phyloP scores from a whole-genome alignment of 1,284 basidiomycete species.

The Crucibulum cyathiforme region DNA sequence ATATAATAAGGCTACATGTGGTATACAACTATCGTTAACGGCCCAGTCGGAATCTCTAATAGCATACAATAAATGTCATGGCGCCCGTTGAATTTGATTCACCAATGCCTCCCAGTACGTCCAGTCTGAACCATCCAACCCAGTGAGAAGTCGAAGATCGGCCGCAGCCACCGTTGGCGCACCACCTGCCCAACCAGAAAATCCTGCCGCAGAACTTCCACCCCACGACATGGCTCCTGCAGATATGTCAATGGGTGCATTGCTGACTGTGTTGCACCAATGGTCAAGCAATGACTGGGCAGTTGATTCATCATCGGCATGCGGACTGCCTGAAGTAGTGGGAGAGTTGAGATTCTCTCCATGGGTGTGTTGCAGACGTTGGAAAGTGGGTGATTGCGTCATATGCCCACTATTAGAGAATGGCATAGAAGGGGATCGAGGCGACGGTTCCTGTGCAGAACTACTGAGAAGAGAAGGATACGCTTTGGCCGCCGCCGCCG shows the following conservation, averaged over 20 bases:
- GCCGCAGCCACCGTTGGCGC: slow-evolving; percentile 40
- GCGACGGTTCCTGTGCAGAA: slow-evolving; percentile 27
- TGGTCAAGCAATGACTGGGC: slow-evolving; percentile 80
- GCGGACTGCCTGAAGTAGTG: slow-evolving; percentile 67
- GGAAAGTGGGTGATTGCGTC: slow-evolving; percentile 61
- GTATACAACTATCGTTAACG: too few species aligned
- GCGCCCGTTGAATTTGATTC: slow-evolving; percentile 71
- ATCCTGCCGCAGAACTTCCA: slow-evolving; percentile 61
- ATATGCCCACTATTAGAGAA: slow-evolving; percentile 40
- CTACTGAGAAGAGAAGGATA: slow-evolving; percentile 45
- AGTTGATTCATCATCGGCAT: slow-evolving; percentile 73
- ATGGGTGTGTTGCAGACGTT: slow-evolving; percentile 63
- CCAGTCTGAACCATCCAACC: slow-evolving; percentile 73
- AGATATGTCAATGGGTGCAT: slow-evolving; percentile 61
- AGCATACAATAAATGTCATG: slow-evolving; percentile 20
- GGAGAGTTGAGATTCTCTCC: slow-evolving; percentile 54
- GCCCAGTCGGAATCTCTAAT: too few species aligned
- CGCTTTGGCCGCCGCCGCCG: slow-evolving; percentile 37
- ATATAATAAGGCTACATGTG: too few species aligned
- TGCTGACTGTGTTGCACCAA: slow-evolving; percentile 79
- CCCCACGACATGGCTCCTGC: slow-evolving; percentile 67
- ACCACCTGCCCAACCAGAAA: slow-evolving; percentile 64
- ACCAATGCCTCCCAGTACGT: slow-evolving; percentile 83
- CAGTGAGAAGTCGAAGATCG: slow-evolving; percentile 51
- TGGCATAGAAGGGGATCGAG: slow-evolving; percentile 37